Evolutionary conservation across 176 grass and related monocot genomes (phyloP), one percentile per base, ranked within the genome.

Genomic region (Stipa capillata): DNA sequence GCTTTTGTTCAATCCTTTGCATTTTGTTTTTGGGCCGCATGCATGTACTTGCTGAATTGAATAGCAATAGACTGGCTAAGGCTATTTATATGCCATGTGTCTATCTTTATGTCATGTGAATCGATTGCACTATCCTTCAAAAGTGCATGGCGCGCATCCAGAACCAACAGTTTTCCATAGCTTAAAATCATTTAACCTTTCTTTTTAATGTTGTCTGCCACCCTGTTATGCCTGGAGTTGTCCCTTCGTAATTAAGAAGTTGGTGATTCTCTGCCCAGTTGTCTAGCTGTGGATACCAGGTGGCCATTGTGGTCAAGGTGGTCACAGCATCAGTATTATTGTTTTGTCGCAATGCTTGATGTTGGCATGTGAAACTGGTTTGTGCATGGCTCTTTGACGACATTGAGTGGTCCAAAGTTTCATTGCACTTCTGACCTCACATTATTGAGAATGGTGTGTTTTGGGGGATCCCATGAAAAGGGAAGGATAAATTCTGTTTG

Each of bases 241-340:
- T 28, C 21, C 52, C 24, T 47, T 33, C 59, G 74, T 79, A n/a
- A 74, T 74, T 84, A n/a, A n/a, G n/a, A 73, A 66, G 43, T 20
- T 45, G 58, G 74, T 84, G 48, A 56, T 67, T 51, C 76, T 54
- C 76, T 73, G 56, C 82, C 29, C 8, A 37, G 27, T 48, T 65
- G n/a, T 73, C 47, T 53, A 55, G 58, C 63, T 67, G 69, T 31
- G 29, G 49, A 65, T 56, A 35, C 57, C 57, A 45, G 55, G 56
- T 85, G 48, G 37, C 68, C 77, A 80, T 31, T 58, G 17, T 72
- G 49, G 20, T 88, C 80, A 83, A 72, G 82, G 73, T 83, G 80
- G 80, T 79, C 74, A 58, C 65, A 55, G 23, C 37, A 70, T 72
- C 37, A 72, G n/a, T 36, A 73, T 65, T 74, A 74, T 87, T 65